Evolutionary conservation across 179 eudicot genomes (phyloP).

Genomic region (Beta corolliflora): DNA sequence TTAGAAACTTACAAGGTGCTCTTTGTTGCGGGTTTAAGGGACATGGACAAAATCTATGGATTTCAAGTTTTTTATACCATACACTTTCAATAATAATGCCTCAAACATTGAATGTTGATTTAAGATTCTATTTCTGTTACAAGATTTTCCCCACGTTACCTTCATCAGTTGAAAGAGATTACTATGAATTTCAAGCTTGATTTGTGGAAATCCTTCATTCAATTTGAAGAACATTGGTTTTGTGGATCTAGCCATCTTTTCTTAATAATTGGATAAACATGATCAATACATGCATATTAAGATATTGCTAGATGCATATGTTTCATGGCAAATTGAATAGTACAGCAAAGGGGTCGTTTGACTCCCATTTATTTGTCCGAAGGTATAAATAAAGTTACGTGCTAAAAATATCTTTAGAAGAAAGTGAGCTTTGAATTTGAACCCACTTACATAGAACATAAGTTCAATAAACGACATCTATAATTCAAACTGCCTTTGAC

Average conservation of each 20-base stretch:
- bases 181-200: not conserved
- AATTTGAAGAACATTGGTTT: not conserved
- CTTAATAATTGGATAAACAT: not conserved
- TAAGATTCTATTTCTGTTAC: slow-evolving; percentile 15
- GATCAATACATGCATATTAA: not conserved
- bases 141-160: slow-evolving; percentile 19
- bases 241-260: not conserved
- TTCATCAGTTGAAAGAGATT: slow-evolving; percentile 12
- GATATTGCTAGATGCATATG: too few relatives aligned
- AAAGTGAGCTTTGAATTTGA: too few relatives aligned
- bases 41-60: slow-evolving; percentile 35
- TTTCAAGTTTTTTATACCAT: slow-evolving; percentile 9
- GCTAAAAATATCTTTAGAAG: too few relatives aligned
- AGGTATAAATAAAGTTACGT: too few relatives aligned
- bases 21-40: slow-evolving; percentile 30
- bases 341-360: too few relatives aligned
- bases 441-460: too few relatives aligned
- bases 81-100: slow-evolving; percentile 11
- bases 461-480: too few relatives aligned
- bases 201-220: not conserved
- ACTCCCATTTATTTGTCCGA: too few relatives aligned
- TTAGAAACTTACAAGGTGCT: not conserved
- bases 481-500: too few relatives aligned
- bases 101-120: slow-evolving; percentile 31
- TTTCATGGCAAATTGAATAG: too few relatives aligned